Base-by-base conservation (phyloP, 257 asterid species). In the Solanum bulbocastanum region DNA sequence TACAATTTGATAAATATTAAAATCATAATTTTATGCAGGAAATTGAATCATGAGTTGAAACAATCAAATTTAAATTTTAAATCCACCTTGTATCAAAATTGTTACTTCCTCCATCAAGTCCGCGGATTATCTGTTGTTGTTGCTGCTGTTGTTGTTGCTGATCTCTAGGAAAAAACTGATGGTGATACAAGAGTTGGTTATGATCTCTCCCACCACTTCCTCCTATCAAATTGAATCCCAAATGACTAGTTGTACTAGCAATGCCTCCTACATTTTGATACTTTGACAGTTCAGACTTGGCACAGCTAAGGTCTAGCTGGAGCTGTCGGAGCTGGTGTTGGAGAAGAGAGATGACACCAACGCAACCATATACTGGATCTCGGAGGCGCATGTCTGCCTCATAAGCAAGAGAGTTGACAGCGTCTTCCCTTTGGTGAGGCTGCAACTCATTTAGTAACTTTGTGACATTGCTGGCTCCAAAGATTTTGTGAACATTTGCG, bases 311-410 rank as follows among this genome's bases (percentile, higher is more conserved):
- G 40, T 94, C 97, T 89, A 93, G 90, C 88, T 94, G 97, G 0
- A 94, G 96, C 90, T 94, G 97, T 13, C 96, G 96, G 88, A 94
- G 97, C 93, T 94, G 97, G 88, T 94, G 97, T 86, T 94, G 97
- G 87, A 94, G 94, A 89, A 94, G 95, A 0, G 97, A 94, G 84
- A 94, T 94, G n/a, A 94, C 97, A 87, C 97, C 97, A 20, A 94
- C 97, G 90, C 97, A 94, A 81, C 97, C 97, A 88, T 94, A 94
- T 81, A 94, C 95, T 18, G 97, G 97, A 90, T 94, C 97, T 30
- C 97, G 95, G n/a, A 94, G 94, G 11, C 97, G 92, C 97, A 94
- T 94, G 83, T 94, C 97, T 0, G 97, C 97, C 79, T 94, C 97
- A 87, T 94, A 94, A 18, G 97, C 97, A 2, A 94, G 90, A 39